Conservation (phyloP, 305 asterid genomes). For the Fraxinus floribunda region DNA sequence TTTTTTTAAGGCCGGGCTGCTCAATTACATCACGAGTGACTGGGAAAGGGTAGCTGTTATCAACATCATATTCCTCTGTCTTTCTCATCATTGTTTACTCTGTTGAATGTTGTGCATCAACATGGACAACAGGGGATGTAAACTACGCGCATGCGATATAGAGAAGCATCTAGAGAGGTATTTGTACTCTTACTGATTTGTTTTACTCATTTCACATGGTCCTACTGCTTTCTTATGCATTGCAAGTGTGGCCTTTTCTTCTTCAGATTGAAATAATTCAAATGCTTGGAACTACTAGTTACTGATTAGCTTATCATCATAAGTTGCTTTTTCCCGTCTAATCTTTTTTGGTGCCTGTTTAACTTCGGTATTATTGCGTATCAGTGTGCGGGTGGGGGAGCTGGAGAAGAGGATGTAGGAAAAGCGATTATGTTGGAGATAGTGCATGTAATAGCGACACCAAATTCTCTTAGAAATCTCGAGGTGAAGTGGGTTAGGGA, state of each 20-base stretch:
- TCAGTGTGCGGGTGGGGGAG: neutral
- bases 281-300: neutral
- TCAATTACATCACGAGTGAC: slow-evolving; percentile 17
- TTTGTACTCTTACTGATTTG: neutral
- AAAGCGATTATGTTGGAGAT: neutral
- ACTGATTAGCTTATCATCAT: neutral
- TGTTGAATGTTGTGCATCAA: slow-evolving; percentile 29
- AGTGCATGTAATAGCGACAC: neutral
- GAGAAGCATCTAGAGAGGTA: neutral
- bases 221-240: neutral
- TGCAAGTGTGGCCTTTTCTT: neutral
- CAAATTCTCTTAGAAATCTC: neutral
- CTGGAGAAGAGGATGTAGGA: neutral
- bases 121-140: neutral
- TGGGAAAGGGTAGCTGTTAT: slow-evolving; percentile 22
- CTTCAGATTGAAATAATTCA: neutral
- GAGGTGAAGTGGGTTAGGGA: neutral
- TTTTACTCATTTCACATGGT: neutral
- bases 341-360: neutral
- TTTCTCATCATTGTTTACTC: slow-evolving; percentile 15
- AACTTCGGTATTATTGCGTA: neutral
- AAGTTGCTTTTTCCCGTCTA: neutral
- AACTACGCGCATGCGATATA: neutral
- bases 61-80: slow-evolving; percentile 21
- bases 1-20: slow-evolving; percentile 23